Conservation (phyloP, 176 grass and related monocot species). For the Triticum urartu region DNA sequence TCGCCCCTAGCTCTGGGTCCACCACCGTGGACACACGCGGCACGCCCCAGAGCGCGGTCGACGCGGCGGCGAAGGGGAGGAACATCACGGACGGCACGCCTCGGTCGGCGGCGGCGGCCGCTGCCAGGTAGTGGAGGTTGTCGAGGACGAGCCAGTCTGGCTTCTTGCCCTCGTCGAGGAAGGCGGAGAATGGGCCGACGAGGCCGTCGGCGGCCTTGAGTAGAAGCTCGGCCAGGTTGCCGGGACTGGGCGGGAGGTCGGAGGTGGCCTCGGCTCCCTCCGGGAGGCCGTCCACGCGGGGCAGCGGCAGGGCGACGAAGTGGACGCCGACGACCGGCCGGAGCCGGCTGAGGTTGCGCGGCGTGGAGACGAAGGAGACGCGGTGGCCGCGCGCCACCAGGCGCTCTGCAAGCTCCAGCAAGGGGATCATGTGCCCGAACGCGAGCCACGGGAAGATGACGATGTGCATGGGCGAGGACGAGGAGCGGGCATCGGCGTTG, state of each 20-base stretch:
- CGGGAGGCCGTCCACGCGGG: neutral
- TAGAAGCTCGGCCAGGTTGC: neutral
- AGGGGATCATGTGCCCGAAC: no score
- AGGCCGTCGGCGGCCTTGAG: neutral
- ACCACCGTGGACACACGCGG: neutral
- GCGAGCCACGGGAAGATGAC: no score
- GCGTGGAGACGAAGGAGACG: neutral
- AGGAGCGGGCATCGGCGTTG: no score
- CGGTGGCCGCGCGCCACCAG: neutral
- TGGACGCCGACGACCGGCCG: neutral
- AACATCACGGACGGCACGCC: neutral
- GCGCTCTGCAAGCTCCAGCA: neutral
- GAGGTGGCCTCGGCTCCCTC: neutral
- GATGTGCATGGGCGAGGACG: no score
- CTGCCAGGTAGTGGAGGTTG: neutral
- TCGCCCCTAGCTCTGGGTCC: neutral
- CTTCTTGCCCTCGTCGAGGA: neutral
- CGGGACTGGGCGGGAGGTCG: neutral
- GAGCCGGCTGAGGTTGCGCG: neutral
- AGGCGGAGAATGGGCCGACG: neutral
- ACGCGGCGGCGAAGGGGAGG: neutral
- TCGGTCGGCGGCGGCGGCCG: neutral
- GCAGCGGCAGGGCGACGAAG: neutral
- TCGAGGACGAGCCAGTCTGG: neutral
- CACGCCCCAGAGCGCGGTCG: neutral